Evolutionary conservation across 1,139 yeast species (phyloP).

Genomic region (Blastobotrys malaysiensis): DNA sequence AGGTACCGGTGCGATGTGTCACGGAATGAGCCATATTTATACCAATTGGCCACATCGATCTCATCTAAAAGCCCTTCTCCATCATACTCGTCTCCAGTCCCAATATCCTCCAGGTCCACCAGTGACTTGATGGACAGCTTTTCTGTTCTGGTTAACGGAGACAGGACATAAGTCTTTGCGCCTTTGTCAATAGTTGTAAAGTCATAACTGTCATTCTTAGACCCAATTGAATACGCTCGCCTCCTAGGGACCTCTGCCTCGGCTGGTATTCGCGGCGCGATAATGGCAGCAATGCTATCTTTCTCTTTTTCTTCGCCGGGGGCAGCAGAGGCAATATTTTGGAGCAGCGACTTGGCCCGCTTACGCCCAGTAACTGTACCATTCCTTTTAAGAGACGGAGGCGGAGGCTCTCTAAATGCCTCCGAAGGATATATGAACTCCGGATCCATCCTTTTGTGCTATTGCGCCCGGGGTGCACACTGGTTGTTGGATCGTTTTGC

Average conservation of each 20-base stretch:
- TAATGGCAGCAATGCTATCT: neutral
- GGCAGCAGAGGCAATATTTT: slow-evolving; percentile 7
- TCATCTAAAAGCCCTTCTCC: slow-evolving; percentile 17
- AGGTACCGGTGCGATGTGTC: slow-evolving; percentile 33
- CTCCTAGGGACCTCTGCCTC: slow-evolving; percentile 21
- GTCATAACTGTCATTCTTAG: neutral
- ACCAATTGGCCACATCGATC: slow-evolving; percentile 26
- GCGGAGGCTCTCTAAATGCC: neutral
- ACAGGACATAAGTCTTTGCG: slow-evolving; percentile 1
- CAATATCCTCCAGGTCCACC: slow-evolving; percentile 5
- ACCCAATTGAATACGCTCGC: slow-evolving; percentile 18
- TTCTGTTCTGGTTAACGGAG: slow-evolving; percentile 15
- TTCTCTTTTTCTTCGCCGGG: neutral
- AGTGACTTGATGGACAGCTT: neutral
- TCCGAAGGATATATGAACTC: slow-evolving; percentile 8
- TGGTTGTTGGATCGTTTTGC: neutral
- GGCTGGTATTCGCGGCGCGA: slow-evolving; percentile 13
- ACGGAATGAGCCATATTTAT: slow-evolving; percentile 21
- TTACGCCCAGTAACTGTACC: neutral
- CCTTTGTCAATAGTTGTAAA: neutral
- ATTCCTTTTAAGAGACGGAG: neutral
- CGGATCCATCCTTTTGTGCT: slow-evolving; percentile 7
- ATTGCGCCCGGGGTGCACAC: neutral
- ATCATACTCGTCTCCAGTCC: too few species aligned
- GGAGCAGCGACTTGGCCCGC: slow-evolving; percentile 10